Evolutionary conservation across 139 green algal species (phyloP), one percentile per base, ranked within the genome.

Genomic region (Auxenochlorella pyrenoidosa): DNA sequence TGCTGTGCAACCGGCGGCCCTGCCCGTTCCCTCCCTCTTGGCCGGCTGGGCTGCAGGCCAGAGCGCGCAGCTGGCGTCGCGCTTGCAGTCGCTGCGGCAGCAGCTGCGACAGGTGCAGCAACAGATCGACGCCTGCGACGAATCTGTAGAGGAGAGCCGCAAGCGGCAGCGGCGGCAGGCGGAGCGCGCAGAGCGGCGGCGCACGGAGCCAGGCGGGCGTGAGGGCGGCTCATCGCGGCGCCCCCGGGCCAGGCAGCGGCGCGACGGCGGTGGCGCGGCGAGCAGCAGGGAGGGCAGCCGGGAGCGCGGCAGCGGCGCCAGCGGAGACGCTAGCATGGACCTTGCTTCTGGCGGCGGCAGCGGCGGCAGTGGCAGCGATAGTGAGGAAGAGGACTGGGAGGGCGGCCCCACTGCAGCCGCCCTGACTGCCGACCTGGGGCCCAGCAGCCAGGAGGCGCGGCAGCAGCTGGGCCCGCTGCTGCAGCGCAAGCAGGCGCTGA

Each of bases 91-190:
- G 88, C 92, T 98, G 51, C 96, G 95, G 82, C 91, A 95, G 24
- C 95, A 98, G 90, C 91, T 95, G 75, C 96, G 94, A 1, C 95
- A 97, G 79, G 92, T 96, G 58, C 96, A 99, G 92, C 88, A 92
- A 30, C 96, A 99, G 86, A 95, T 99, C 8, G 86, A 89, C 32
- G 59, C 75, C 10, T 54, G 43, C 36, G 85, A 85, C 38, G 65
- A 68, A 3, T 68, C 63, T 0, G 51, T 58, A 15, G 90, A 94
- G 80, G 86, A 58, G 4, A 82, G 63, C 75, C 34, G 86, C n/a
- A 88, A 86, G 43, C 44, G 85, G 44, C 83, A 80, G 85, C 60
- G 82, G 58, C 32, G 30, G 47, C 75, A 60, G 79, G 71, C 79
- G 58, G 75, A 68, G 71, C 86, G 73, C 32, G 51, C 12, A 24